phyloP scores from a whole-genome alignment of 2,329 filamentous ascomycete species.

The Paecilomyces niveus region DNA sequence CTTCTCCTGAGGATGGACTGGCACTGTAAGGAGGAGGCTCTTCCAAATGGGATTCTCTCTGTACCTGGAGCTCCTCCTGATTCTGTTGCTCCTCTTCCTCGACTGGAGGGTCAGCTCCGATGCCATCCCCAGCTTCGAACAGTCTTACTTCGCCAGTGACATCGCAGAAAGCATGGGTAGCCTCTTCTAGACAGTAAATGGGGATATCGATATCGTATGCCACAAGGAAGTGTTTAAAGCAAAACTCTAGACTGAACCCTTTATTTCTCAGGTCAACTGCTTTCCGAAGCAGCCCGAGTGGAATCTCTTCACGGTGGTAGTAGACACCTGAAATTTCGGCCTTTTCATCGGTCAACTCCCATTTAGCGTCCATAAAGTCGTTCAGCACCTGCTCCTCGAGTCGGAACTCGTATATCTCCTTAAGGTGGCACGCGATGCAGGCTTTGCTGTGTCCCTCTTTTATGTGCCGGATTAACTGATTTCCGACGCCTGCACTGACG shows the following conservation, averaged over 20 bases:
- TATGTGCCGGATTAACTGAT: not conserved
- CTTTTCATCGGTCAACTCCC: not conserved
- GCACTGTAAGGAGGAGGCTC: not conserved
- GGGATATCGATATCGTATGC: not conserved
- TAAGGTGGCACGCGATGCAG: not conserved
- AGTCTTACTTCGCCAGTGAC: not conserved
- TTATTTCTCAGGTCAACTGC: not conserved
- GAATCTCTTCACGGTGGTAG: not conserved
- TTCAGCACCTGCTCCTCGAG: not conserved
- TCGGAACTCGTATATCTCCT: not conserved
- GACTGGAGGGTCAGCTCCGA: not conserved
- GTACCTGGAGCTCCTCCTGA: not conserved
- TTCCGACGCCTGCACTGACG: not conserved
- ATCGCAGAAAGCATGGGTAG: not conserved
- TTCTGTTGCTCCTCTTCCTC: not conserved
- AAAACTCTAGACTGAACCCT: conserved; percentile 1
- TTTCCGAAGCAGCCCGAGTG: not conserved
- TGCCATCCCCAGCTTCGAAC: not conserved
- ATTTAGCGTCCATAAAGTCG: not conserved
- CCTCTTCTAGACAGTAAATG: not conserved
- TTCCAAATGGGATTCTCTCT: not conserved
- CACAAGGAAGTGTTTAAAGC: not conserved
- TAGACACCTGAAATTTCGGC: not conserved
- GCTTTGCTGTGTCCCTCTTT: not conserved
- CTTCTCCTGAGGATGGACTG: not conserved